Evolutionary conservation across 169 alveolate genomes (phyloP).

Genomic region (Eimeria necatrix): DNA sequence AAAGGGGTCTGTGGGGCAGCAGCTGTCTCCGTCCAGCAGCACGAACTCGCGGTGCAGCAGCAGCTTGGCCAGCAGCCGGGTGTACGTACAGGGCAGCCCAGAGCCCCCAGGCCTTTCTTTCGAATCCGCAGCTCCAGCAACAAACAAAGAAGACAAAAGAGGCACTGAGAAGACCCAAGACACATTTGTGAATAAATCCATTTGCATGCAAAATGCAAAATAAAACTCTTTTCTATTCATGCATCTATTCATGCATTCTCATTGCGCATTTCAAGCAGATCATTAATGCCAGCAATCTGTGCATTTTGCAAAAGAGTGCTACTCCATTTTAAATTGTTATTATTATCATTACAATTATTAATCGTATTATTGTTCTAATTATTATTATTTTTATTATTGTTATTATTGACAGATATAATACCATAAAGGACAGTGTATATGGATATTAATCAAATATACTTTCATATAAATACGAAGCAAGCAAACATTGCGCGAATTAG

Average conservation of each 20-base stretch:
- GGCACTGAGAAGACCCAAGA: constrained; percentile 40
- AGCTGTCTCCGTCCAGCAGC: constrained; percentile 57
- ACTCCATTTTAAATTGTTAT: too few species aligned
- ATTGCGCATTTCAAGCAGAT: too few species aligned
- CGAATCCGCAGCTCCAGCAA: not conserved
- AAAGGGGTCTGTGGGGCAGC: constrained; percentile 25
- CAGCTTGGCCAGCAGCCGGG: constrained; percentile 45
- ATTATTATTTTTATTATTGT: too few species aligned
- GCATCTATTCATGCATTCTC: not conserved
- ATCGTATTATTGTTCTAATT: too few species aligned
- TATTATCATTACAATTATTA: not conserved
- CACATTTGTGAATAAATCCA: not conserved
- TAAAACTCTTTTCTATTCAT: not conserved
- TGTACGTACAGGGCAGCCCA: constrained; percentile 4
- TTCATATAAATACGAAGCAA: too few species aligned
- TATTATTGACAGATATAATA: too few species aligned
- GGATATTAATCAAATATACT: too few species aligned
- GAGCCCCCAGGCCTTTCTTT: not conserved
- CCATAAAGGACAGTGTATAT: too few species aligned
- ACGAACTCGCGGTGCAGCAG: constrained; percentile 73
- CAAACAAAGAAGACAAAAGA: constrained; percentile 46
- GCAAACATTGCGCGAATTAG: too few species aligned
- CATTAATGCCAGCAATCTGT: too few species aligned
- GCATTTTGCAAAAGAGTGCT: not conserved
- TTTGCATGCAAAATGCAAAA: not conserved